Evolutionary conservation across 1,139 yeast genomes (phyloP), one percentile per base, ranked within the genome.

Genomic region (Kurtzmaniella quercitrusa): DNA sequence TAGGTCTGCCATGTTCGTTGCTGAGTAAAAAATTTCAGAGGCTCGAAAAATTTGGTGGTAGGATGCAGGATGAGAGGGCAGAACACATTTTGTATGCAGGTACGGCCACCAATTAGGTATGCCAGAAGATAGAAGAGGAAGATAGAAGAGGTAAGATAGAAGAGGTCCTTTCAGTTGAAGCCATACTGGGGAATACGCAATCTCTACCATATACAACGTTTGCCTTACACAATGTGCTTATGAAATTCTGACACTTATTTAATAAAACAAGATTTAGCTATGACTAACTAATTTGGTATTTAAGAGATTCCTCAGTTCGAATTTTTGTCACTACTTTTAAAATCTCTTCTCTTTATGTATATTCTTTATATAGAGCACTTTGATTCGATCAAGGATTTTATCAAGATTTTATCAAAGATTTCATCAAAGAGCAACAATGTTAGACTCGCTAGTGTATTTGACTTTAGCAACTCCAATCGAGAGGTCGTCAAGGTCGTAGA

Each of bases 1-100:
- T 63, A 84, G 73, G 55, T 82, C 90, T 58, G 73, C 65, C 78
- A 73, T 73, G 41, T 14, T 48, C 34, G 38, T 21, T 27, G 40
- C 19, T 34, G 39, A 33, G 21, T 36, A 25, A 21, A 34, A 36
- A 34, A 34, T 19, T 33, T 33, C 18, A 24, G 29, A 34, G 18
- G 21, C 39, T 15, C 14, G 39, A 18, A 34, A 36, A 27, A 40
- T 24, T 24, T 18, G 16, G 41, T 21, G 19, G 17, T 16, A 5
- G 12, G 18, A 14, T 31, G 36, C 36, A 31, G 36, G 16, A 16
- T 5, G 6, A 18, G 3, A 14, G 36, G 5, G 36, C 18, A n/a
- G n/a, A n/a, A n/a, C n/a, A n/a, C n/a, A n/a, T n/a, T 8, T 14
- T 12, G 12, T 27, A 27, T 27, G 31, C 31, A 27, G 31, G 31